phyloP scores from a whole-genome alignment of 331 rosid genomes.

The Malus hybrid region DNA sequence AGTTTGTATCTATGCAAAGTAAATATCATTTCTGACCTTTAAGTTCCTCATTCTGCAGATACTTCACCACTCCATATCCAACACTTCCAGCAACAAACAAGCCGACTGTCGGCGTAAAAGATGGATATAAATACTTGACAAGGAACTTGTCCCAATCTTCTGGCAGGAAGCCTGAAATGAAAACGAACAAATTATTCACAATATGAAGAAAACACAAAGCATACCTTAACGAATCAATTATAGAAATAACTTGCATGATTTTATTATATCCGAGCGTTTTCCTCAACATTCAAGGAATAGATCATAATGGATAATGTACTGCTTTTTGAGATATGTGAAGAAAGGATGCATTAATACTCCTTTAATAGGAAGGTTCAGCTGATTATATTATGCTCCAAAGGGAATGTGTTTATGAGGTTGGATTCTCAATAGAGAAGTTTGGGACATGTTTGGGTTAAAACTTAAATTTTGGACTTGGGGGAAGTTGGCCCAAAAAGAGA shows the following conservation, averaged over 20 bases:
- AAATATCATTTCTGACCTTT: slow-evolving; percentile 46
- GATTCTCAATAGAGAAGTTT: background rate
- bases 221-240: background rate
- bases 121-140: slow-evolving; percentile 80
- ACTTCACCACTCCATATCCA: slow-evolving; percentile 69
- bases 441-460: background rate
- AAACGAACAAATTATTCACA: background rate
- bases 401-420: background rate
- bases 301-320: background rate
- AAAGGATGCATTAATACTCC: background rate
- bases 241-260: background rate
- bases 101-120: slow-evolving; percentile 78
- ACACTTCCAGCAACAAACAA: slow-evolving; percentile 77
- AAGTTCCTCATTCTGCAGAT: slow-evolving; percentile 67
- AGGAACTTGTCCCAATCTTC: slow-evolving; percentile 77
- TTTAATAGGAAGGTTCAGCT: background rate
- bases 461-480: too few relatives aligned
- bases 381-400: background rate
- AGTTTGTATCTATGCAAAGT: slow-evolving; percentile 4
- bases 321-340: background rate
- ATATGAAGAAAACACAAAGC: background rate
- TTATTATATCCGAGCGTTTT: background rate
- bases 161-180: slow-evolving; percentile 69
- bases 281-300: background rate
- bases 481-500: too few relatives aligned